phyloP scores from a whole-genome alignment of 1,139 yeast species.

The Pichia cactophila region DNA sequence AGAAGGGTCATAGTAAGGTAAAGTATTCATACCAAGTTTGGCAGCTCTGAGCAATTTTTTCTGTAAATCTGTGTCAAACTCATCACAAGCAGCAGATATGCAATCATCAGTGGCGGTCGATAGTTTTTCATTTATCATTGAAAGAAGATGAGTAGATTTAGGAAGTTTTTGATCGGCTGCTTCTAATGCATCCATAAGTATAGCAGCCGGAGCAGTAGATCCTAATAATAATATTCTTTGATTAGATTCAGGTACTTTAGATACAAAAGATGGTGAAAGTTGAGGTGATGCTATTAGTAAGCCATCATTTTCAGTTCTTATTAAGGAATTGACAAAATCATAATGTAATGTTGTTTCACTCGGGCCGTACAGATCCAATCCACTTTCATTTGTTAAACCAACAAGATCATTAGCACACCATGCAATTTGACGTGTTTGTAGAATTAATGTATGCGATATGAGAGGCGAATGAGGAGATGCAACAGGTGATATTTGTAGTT shows the following conservation, averaged over 20 bases:
- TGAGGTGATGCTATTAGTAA: conserved; percentile 23
- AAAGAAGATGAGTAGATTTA: conserved; percentile 73
- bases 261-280: conserved; percentile 40
- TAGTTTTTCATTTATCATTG: conserved; percentile 48
- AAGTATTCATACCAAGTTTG: conserved; percentile 73
- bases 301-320: conserved; percentile 44
- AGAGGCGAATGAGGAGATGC: conserved; percentile 13
- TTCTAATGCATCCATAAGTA: conserved; percentile 75
- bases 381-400: conserved; percentile 53
- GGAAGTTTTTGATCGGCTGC: conserved; percentile 65
- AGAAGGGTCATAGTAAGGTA: conserved; percentile 48
- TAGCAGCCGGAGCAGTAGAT: conserved; percentile 75
- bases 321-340: conserved; percentile 66
- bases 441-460: conserved; percentile 32
- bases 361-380: conserved; percentile 66
- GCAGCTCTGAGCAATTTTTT: conserved; percentile 75
- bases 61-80: conserved; percentile 72
- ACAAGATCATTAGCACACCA: conserved; percentile 92
- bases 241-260: conserved; percentile 54
- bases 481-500: conserved; percentile 30
- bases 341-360: conserved; percentile 44
- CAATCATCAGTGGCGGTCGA: conserved; percentile 63
- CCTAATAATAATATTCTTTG: conserved; percentile 72
- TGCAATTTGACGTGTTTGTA: conserved; percentile 39
- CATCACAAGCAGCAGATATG: conserved; percentile 68